phyloP scores from a whole-genome alignment of 805 yeast species.

The Cyberlindnera maritima region DNA sequence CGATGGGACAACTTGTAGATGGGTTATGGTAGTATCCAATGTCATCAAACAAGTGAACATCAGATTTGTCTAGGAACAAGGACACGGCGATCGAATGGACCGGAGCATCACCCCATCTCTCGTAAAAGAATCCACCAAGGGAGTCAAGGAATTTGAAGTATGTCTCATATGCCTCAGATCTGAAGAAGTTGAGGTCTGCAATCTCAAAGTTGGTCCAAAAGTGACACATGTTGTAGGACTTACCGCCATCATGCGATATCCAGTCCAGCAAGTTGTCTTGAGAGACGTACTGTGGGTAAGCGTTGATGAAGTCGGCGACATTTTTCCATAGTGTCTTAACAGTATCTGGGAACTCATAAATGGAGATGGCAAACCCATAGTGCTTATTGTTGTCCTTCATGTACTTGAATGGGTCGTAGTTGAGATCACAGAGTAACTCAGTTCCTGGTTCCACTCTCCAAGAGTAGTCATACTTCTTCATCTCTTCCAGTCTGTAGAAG shows the following conservation, averaged over 20 bases:
- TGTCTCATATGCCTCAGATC: slow-evolving; percentile 43
- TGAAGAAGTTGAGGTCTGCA: slow-evolving; percentile 47
- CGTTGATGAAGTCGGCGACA: slow-evolving; percentile 42
- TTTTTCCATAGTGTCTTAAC: slow-evolving; percentile 51
- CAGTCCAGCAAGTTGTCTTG: slow-evolving; percentile 54
- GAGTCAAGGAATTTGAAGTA: slow-evolving; percentile 46
- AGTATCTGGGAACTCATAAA: slow-evolving; percentile 64
- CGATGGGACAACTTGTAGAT: slow-evolving; percentile 59
- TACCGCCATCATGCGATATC: slow-evolving; percentile 44
- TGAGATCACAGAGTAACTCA: slow-evolving; percentile 53
- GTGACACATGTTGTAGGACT: slow-evolving; percentile 52
- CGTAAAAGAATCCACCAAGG: slow-evolving; percentile 54
- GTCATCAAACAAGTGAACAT: slow-evolving; percentile 78
- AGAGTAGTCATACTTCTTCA: slow-evolving; percentile 49
- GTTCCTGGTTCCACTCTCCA: slow-evolving; percentile 64
- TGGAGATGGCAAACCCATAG: slow-evolving; percentile 73
- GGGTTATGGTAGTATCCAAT: slow-evolving; percentile 77
- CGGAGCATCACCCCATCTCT: slow-evolving; percentile 92
- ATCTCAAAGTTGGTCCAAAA: slow-evolving; percentile 67
- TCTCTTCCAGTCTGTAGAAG: slow-evolving; percentile 46
- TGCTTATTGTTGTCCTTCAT: slow-evolving; percentile 57
- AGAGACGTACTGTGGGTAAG: slow-evolving; percentile 44
- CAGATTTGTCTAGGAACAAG: slow-evolving; percentile 61
- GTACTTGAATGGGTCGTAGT: slow-evolving; percentile 54
- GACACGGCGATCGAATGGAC: slow-evolving; percentile 84